Evolutionary conservation across 2,329 filamentous ascomycete species (phyloP).

Genomic region (Colletotrichum cuscutae): DNA sequence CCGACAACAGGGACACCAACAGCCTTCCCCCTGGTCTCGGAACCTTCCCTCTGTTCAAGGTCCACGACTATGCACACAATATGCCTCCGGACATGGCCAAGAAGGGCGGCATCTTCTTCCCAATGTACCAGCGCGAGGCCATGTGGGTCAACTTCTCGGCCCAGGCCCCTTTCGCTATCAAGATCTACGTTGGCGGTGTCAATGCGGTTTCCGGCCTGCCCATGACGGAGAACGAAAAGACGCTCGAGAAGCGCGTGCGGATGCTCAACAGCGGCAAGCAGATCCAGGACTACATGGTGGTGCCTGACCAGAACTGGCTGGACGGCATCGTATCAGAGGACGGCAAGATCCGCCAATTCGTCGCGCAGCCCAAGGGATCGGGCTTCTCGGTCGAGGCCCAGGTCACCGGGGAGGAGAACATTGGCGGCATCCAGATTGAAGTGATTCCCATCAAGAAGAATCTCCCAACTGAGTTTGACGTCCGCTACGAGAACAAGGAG

Average conservation of each 20-base stretch:
- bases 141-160: conserved; percentile 50
- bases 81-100: conserved; percentile 47
- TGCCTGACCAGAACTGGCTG: conserved; percentile 50
- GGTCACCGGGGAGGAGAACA: conserved; percentile 51
- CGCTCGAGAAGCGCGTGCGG: conserved; percentile 31
- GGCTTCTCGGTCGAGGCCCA: conserved; percentile 58
- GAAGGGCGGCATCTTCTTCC: conserved; percentile 57
- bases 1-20: conserved; percentile 46
- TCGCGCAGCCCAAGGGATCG: conserved; percentile 54
- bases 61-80: conserved; percentile 42
- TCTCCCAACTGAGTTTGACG: conserved; percentile 24
- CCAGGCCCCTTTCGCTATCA: conserved; percentile 46
- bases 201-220: conserved; percentile 52
- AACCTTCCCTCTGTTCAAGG: conserved; percentile 50
- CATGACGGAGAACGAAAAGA: conserved; percentile 35
- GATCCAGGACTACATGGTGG: conserved; percentile 47
- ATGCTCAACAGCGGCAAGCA: conserved; percentile 13
- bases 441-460: conserved; percentile 40
- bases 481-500: conserved; percentile 28
- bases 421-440: conserved; percentile 56
- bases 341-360: conserved; percentile 57
- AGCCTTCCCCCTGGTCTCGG: conserved; percentile 49
- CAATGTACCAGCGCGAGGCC: conserved; percentile 56
- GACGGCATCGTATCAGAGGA: conserved; percentile 49
- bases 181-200: conserved; percentile 51